A percentile compares a stretch with the other conserved stretches of the same genome.
These are phyloP conservation scores for Yamadazyma dushanensis DNA, from an alignment of 1,139 yeast genomes.

Conservation along the genomic window DNA sequence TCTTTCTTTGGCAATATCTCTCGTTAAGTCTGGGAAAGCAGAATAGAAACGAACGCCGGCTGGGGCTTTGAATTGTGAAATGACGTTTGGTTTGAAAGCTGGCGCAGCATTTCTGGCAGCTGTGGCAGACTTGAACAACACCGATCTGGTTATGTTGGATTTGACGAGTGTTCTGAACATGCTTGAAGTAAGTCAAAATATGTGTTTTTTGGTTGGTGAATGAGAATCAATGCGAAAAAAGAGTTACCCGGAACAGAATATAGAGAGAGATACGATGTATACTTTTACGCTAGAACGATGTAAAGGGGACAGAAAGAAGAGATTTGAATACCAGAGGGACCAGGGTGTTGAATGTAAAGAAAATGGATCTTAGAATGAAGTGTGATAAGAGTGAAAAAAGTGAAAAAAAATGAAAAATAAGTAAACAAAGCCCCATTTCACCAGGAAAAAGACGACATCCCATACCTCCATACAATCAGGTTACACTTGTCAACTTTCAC, in stretches of 20 bases:
- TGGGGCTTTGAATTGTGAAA: conserved; percentile 12
- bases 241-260: conserved; percentile 11
- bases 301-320: too few species aligned
- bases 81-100: conserved; percentile 4
- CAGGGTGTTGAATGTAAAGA: too few species aligned
- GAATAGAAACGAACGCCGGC: conserved; percentile 50
- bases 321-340: too few species aligned
- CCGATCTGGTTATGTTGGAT: conserved; percentile 22
- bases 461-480: too few species aligned
- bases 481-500: too few species aligned
- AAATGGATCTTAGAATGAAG: too few species aligned
- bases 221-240: conserved; percentile 4
- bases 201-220: conserved; percentile 12
- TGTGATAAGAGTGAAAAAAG: too few species aligned
- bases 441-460: too few species aligned
- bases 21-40: conserved; percentile 63
- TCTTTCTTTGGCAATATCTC: conserved; percentile 73
- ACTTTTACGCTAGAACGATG: too few species aligned
- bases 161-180: conserved; percentile 41
- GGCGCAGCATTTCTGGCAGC: conserved; percentile 7
- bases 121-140: conserved; percentile 15
- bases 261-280: too few species aligned
- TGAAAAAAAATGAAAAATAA: too few species aligned
- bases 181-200: conserved; percentile 13
- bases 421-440: too few species aligned